Percentiles rank a stretch among this genome's conserved stretches.
Conservation (phyloP, 1,139 yeast genomes). For the Williopsis jadinii region DNA sequence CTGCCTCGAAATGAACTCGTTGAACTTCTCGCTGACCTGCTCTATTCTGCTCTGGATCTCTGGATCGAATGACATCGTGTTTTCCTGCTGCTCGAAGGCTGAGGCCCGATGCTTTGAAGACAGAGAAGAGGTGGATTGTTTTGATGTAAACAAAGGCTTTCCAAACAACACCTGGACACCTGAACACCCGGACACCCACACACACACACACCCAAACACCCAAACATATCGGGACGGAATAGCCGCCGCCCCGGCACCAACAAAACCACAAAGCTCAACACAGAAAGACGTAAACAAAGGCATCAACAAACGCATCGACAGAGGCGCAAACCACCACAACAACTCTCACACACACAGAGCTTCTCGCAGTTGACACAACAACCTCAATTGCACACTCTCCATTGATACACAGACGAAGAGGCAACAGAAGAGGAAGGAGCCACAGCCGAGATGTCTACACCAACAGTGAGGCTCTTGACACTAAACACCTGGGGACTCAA, state of each 20-base stretch:
- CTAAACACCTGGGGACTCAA: slow-evolving; percentile 89
- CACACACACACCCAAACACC: not conserved
- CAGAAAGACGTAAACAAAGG: not conserved
- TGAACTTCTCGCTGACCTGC: slow-evolving; percentile 21
- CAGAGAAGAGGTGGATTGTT: not conserved
- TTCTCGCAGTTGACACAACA: too few species aligned
- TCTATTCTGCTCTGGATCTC: slow-evolving; percentile 23
- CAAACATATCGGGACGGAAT: too few species aligned
- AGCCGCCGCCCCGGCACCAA: too few species aligned
- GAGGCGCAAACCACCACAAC: too few species aligned
- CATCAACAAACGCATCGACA: too few species aligned
- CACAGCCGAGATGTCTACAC: not conserved
- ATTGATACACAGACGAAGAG: too few species aligned
- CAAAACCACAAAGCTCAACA: not conserved
- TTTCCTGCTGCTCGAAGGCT: not conserved
- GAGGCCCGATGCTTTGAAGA: not conserved
- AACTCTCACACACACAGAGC: too few species aligned
- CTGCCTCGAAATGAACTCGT: slow-evolving; percentile 19
- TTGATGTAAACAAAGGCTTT: slow-evolving; percentile 1
- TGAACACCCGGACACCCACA: not conserved
- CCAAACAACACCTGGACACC: not conserved
- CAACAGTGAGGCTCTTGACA: slow-evolving; percentile 45
- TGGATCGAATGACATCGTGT: slow-evolving; percentile 11
- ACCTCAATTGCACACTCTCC: too few species aligned
- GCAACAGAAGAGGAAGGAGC: too few species aligned